Conservation (phyloP, 495 filamentous ascomycete species). For the Thermochaetoides thermophila region DNA sequence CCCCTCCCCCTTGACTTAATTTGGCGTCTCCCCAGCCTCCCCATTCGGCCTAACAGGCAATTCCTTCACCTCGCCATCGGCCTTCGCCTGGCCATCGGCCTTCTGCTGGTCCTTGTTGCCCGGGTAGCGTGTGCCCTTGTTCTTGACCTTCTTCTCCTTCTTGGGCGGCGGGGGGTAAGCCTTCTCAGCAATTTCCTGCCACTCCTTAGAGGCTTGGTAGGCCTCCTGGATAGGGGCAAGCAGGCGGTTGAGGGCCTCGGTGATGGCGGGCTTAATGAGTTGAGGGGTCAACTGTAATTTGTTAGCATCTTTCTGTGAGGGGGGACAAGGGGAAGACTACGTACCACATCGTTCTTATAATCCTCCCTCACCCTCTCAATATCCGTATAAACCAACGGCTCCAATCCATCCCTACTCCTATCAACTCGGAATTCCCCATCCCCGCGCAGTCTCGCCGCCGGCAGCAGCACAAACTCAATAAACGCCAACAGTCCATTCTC, state of each 20-base stretch:
- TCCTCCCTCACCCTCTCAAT: conserved; percentile 61
- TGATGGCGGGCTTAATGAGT: conserved; percentile 64
- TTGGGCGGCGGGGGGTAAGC: conserved; percentile 30
- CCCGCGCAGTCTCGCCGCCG: conserved; percentile 41
- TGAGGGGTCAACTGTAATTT: conserved; percentile 59
- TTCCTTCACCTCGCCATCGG: conserved; percentile 2
- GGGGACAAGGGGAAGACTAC: conserved; percentile 9
- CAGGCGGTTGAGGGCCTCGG: conserved; percentile 51
- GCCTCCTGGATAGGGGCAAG: conserved; percentile 60
- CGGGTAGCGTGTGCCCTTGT: conserved; percentile 53
- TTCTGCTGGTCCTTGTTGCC: conserved; percentile 6
- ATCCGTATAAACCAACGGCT: conserved; percentile 61
- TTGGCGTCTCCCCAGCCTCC: too few species aligned
- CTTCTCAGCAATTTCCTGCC: conserved; percentile 64
- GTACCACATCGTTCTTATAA: conserved; percentile 65
- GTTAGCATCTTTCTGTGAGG: conserved; percentile 3
- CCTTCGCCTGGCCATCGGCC: neutral
- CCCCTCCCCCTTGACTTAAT: too few species aligned
- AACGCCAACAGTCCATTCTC: conserved; percentile 76
- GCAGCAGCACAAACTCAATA: conserved; percentile 72
- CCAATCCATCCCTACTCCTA: conserved; percentile 45
- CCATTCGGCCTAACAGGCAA: conserved; percentile 5
- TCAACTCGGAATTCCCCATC: conserved; percentile 40
- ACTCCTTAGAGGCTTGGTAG: conserved; percentile 55
- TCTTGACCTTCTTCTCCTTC: conserved; percentile 23